Evolutionary conservation across 2,329 filamentous ascomycete genomes (phyloP), one percentile per base, ranked within the genome.

Genomic region (Penicillium sp.): DNA sequence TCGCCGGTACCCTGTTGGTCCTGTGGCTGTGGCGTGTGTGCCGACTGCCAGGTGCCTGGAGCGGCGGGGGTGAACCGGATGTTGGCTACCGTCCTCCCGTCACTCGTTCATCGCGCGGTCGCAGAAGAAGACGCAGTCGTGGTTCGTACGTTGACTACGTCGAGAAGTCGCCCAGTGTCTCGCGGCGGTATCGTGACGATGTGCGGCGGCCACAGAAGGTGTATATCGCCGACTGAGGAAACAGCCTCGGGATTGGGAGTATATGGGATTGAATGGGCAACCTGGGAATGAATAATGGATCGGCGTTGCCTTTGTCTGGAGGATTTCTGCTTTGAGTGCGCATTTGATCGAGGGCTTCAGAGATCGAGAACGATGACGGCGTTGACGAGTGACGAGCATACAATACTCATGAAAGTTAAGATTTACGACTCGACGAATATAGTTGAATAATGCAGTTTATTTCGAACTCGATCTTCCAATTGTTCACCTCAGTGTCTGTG

Each of bases 211-310:
- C 71, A n/a, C 57, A 67, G 5, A 73, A 63, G 60, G 66, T 72
- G 18, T 73, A 73, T 64, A 38, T 69, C 24, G 63, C 50, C 36
- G 64, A 53, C 47, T 94, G 81, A 95, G 22, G 33, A n/a, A 33
- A 33, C 7, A n/a, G 30, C 3, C 13, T 33, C 14, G 4, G 30
- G 30, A n/a, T 33, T 10, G 16, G 33, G 16, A 36, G 18, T n/a
- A 36, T 5, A 20, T 11, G 33, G 10, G 4, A 11, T 38, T 11
- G 2, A 22, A 38, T 20, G 35, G 18, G 35, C 18, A 38, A 38
- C 20, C 20, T 22, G 6, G 33, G 18, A 5, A 28, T 11, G 9
- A 22, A 22, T 35, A 35, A 16, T 35, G 35, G 16, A 18, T 9
- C 16, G 10, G 35, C 18, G 16, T 22, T n/a, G 14, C 14, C n/a